Evolutionary conservation across 345 rosid species (phyloP).

Genomic region (Mercurialis annua): DNA sequence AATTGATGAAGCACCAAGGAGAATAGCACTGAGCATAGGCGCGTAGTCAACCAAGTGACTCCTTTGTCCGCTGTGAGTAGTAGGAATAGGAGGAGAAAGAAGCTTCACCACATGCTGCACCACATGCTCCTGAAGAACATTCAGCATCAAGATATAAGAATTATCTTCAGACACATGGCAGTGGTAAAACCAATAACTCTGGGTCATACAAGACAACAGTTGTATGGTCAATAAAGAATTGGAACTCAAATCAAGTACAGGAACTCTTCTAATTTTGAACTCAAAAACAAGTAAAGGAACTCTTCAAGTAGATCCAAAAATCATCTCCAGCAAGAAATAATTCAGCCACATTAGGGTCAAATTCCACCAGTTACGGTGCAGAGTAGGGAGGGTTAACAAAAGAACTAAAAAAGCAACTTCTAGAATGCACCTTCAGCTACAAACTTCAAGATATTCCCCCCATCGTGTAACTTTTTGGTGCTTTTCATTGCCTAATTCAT

Average conservation of each 20-base stretch:
- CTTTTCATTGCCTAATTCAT: neutral
- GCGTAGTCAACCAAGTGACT: conserved; percentile 46
- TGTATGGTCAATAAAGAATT: neutral
- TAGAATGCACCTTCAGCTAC: neutral
- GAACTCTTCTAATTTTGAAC: neutral
- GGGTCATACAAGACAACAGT: neutral
- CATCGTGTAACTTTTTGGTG: neutral
- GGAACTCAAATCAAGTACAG: neutral
- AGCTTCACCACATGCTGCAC: conserved; percentile 56
- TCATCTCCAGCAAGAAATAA: neutral
- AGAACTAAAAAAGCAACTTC: neutral
- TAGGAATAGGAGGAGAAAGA: conserved; percentile 55
- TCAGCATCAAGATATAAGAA: neutral
- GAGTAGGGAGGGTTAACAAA: neutral
- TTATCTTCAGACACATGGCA: conserved; percentile 1
- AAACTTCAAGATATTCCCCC: neutral
- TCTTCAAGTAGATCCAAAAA: neutral
- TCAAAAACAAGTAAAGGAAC: neutral
- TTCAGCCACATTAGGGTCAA: neutral
- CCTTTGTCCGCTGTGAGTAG: conserved; percentile 32
- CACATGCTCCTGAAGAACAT: conserved; percentile 53
- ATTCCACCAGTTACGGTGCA: neutral
- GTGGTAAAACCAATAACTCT: neutral
- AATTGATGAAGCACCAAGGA: conserved; percentile 46
- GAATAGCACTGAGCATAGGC: conserved; percentile 53